Evolutionary conservation across 192 early-diverging fungal genomes (phyloP), one percentile per base, ranked within the genome.

Genomic region (Cladochytrium replicatum): DNA sequence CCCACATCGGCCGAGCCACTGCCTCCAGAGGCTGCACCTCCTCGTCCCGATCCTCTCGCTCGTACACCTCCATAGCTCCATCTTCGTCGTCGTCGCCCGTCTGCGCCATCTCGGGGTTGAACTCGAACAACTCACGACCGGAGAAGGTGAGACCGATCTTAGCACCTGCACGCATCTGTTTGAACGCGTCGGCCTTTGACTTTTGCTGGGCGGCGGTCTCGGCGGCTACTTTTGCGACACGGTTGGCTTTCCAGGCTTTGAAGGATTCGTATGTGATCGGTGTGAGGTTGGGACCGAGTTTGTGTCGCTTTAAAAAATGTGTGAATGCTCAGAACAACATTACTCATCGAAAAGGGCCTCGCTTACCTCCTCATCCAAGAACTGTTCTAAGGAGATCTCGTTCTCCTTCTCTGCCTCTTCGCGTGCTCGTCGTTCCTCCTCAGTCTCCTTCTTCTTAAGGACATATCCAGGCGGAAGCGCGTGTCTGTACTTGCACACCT

Each of bases 391-490:
- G 22, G 88, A 88, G 41, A 99, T 92, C 56, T 90, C 77, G 52
- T 78, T 78, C 27, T 77, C 75, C 64, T 79, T 79, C 48, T 88
- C 86, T 34, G 70, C 62, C 39, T 71, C 79, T 49, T 83, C 77
- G 11, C 76, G 43, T 45, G 64, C 71, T 55, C 62, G 67, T 68
- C 87, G 83, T 55, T 88, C 85, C 50, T 86, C 82, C 42, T 52
- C 59, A 6, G 76, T 78, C 60, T 78, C 76, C 75, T 95, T 94
- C 52, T 82, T 84, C 60, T 96, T 95, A 25, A 99, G 67, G 3
- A 97, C 75, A 58, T 90, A 99, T 6, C 96, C 96, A 32, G 88
- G 89, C 24, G 96, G 96, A 63, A 99, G 71, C 41, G 91, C 91
- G 60, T 99, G 96, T 46, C 82, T 73, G 62, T 99, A 99, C 72